Conservation (phyloP, 2,329 filamentous ascomycete genomes). For the Colletotrichum sp. region DNA sequence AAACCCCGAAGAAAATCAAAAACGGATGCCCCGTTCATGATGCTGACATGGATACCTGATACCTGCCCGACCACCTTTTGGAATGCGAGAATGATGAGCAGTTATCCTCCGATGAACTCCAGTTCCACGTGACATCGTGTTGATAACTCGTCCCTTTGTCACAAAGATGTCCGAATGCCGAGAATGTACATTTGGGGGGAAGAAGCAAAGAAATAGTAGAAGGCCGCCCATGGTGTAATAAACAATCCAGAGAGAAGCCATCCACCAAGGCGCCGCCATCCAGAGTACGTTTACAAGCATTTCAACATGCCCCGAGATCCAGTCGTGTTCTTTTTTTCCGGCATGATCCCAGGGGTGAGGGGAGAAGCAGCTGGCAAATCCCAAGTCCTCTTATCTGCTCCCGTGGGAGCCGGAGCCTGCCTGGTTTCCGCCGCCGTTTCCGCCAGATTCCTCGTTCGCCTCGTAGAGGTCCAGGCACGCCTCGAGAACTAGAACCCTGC, state of each 20-base stretch:
- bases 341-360: neutral
- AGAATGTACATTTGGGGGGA: conserved; percentile 5
- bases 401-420: conserved; percentile 16
- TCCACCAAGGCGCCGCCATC: neutral
- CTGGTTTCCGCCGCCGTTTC: conserved; percentile 26
- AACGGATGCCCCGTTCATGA: conserved; percentile 9
- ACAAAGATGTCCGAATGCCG: conserved; percentile 3
- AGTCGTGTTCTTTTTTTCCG: neutral
- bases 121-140: conserved; percentile 14
- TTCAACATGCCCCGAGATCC: neutral
- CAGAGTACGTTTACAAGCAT: neutral
- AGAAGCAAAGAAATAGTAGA: neutral
- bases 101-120: conserved; percentile 15
- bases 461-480: conserved; percentile 53
- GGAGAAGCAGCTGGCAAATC: neutral
- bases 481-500: conserved; percentile 31
- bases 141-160: neutral
- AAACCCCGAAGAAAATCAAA: conserved; percentile 17
- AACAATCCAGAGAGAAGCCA: neutral
- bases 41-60: conserved; percentile 18
- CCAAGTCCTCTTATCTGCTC: conserved; percentile 7
- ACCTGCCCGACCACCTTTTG: conserved; percentile 13
- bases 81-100: conserved; percentile 12
- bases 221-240: neutral
- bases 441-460: conserved; percentile 37